Evolutionary conservation across 2,329 filamentous ascomycete species (phyloP), one percentile per base, ranked within the genome.

Genomic region (Epichloe gansuensis): DNA sequence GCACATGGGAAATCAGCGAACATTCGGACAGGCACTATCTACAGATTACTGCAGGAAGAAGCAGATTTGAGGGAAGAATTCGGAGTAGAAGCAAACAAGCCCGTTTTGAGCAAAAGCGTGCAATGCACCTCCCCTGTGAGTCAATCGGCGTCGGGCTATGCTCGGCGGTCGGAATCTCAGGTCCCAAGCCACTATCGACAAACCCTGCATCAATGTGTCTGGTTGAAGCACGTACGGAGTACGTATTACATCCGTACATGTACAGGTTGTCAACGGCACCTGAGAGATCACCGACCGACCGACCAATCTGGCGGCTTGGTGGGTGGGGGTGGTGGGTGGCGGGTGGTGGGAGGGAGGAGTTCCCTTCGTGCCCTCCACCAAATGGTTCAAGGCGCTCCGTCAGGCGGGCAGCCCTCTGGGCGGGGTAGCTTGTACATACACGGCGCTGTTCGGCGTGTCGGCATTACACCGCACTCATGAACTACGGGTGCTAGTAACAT

Each of bases 401-500:
- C 27, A 23, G 15, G 7, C 31, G n/a, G 27, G 45, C 17, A 21
- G 17, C 17, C 17, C 45, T 39, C 4, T 34, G 47, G 47, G 51
- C 48, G 51, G 51, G 51, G 48, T 53, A 47, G 48, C 17, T 31
- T 38, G n/a, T 25, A 43, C 17, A 39, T 25, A 43, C 17, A 39
- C 51, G 51, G 51, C 47, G 47, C 47, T 53, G 25, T 47, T 50
- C 47, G 47, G 47, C 12, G 46, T 52, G 47, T 52, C 51, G 51
- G 51, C 39, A 49, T 49, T 50, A 21, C 17, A 21, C 17, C 17
- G 17, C 17, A 21, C 17, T 21, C 17, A 21, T 21, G 17, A 21
- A 21, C 17, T 21, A 9, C 36, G 23, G 23, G 23, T 23, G 3
- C 9, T 31, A 21, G 17, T 21, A 21, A 21, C 4, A 13, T 42